phyloP scores from a whole-genome alignment of 305 asterid species.

The Rubia tinctorum region DNA sequence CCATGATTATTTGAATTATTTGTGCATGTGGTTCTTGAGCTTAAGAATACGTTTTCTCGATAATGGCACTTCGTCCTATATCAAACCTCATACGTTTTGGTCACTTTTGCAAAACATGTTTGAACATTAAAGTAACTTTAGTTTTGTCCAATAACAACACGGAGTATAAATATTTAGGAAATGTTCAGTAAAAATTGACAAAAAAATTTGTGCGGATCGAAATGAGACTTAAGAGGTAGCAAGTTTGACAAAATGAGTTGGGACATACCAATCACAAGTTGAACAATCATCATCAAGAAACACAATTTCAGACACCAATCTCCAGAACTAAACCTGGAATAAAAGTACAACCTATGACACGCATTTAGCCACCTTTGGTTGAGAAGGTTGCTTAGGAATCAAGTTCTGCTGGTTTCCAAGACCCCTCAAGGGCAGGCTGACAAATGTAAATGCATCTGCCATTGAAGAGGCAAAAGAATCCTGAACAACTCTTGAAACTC shows the following conservation, averaged over 20 bases:
- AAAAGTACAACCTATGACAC: not conserved
- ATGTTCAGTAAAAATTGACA: no score
- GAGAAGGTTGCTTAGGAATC: conserved; percentile 65
- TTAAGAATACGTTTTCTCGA: not conserved
- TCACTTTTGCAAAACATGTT: no score
- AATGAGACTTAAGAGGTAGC: no score
- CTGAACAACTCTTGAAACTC: conserved; percentile 52
- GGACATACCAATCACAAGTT: not conserved
- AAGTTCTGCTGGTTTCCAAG: conserved; percentile 32
- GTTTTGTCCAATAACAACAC: no score
- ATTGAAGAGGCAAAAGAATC: conserved; percentile 24
- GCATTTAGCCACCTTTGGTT: conserved; percentile 14
- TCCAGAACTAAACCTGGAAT: not conserved
- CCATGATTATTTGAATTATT: no score
- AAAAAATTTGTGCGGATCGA: no score
- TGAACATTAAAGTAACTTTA: no score
- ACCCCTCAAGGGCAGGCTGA: conserved; percentile 30
- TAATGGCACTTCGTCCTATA: no score
- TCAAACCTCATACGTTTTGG: no score
- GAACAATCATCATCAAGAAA: conserved; percentile 9
- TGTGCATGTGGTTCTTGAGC: not conserved
- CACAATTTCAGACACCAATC: not conserved
- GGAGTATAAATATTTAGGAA: no score
- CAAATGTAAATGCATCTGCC: conserved; percentile 8
- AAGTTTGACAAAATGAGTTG: not conserved